A percentile compares a stretch with the other conserved stretches of the same genome.
phyloP scores from a whole-genome alignment of 129 eudicot genomes.

The carrot (Daucus carota) region DNA sequence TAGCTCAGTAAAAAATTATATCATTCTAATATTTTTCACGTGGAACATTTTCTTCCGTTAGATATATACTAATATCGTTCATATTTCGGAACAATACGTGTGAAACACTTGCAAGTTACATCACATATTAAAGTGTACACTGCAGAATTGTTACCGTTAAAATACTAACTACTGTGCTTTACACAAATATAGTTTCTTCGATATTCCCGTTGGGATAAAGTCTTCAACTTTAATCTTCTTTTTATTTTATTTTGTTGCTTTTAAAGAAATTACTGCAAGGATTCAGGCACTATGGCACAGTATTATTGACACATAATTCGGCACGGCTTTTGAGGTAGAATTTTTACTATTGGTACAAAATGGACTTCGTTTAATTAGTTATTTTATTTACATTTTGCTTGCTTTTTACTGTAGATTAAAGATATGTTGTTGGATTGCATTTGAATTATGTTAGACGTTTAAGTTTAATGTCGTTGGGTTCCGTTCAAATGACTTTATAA shows the following conservation, averaged over 20 bases:
- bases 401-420: not conserved
- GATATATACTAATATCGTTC: no score
- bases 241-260: not conserved
- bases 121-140: not conserved
- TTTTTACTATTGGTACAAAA: not conserved
- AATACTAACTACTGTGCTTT: not conserved
- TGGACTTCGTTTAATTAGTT: not conserved
- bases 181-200: not conserved
- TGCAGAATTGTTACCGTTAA: not conserved
- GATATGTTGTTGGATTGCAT: not conserved
- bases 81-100: no score
- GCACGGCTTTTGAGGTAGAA: not conserved
- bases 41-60: no score
- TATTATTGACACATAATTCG: not conserved
- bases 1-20: no score
- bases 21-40: no score
- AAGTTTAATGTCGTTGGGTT: no score
- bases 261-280: not conserved
- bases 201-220: conserved; percentile 8
- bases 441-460: not conserved
- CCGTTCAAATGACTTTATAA: no score
- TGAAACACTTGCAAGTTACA: no score
- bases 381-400: not conserved
- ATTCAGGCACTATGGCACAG: not conserved
- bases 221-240: not conserved